Evolutionary conservation across 306 rosid species (phyloP), one percentile per base, ranked within the genome.

Genomic region (Hippophae gyantsensis): DNA sequence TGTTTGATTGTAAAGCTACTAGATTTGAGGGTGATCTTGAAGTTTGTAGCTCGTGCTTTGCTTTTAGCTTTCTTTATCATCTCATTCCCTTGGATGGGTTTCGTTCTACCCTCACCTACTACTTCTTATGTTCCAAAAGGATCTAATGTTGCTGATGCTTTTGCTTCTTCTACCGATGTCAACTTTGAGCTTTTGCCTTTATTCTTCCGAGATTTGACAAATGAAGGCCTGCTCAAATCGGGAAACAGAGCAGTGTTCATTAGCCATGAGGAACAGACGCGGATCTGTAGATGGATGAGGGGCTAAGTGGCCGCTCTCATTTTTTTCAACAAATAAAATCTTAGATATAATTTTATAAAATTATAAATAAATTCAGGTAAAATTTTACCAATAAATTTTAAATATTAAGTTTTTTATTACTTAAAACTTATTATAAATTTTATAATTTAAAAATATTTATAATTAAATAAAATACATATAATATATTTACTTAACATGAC

Each of bases 141-240:
- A 8, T 45, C 18, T 23, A 8, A 13, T 52, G 3, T 9, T 18
- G 48, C 25, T 43, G 41, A 18, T n/a, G 38, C 50, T 49, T 6
- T 32, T 40, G 44, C 49, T 32, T 23, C 26, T 40, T 57, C 14
- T 12, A 6, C 60, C 14, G 26, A 47, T 45, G 54, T 65, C 45
- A 51, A 55, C 7, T 12, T 67, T 10, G 64, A 58, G 6, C 42
- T 69, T 10, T 26, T 81, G 26, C 61, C 83, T 0, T 4, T 65
- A 9, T 11, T 84, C 48, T 66, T 84, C 58, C 79, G 13, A 3
- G 84, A 81, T 65, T 62, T 84, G 56, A 65, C 60, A 7, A 77
- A 79, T 3, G 89, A 86, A 69, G 85, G 89, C 3, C 66, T 86
- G 42, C 5, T 71, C 14, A 74, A 62, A 42, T 25, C 42, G 0